Evolutionary conservation across 352 stramenopile genomes (phyloP).

Genomic region (Phytophthora idaei): DNA sequence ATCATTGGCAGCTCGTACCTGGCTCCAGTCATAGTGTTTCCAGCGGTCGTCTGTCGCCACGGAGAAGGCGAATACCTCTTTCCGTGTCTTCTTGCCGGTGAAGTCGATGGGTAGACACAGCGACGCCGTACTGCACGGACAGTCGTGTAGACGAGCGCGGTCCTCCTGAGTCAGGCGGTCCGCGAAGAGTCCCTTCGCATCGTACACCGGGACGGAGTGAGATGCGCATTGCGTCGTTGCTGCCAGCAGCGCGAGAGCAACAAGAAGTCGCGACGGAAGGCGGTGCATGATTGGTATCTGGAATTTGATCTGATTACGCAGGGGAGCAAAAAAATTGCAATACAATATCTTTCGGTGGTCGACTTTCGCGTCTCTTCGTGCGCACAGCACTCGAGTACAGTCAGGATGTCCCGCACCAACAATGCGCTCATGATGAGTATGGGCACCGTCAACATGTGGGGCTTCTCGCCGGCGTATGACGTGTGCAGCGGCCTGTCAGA

Average conservation of each 20-base stretch:
- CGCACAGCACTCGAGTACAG: neutral
- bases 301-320: slow-evolving; percentile 13
- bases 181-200: slow-evolving; percentile 13
- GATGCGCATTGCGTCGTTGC: slow-evolving; percentile 5
- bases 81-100: slow-evolving; percentile 25
- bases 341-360: slow-evolving; percentile 28
- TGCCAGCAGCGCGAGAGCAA: slow-evolving; percentile 20
- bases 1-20: slow-evolving; percentile 27
- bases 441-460: slow-evolving; percentile 88
- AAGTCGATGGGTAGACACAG: slow-evolving; percentile 67
- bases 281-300: neutral
- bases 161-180: slow-evolving; percentile 42
- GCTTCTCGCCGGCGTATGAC: slow-evolving; percentile 83
- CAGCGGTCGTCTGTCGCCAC: slow-evolving; percentile 62
- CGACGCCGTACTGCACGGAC: slow-evolving; percentile 48
- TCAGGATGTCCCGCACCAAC: slow-evolving; percentile 54
- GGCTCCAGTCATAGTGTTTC: slow-evolving; percentile 82
- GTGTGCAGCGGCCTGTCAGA: slow-evolving; percentile 33
- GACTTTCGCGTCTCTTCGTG: slow-evolving; percentile 21
- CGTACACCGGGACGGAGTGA: slow-evolving; percentile 26
- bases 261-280: neutral
- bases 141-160: slow-evolving; percentile 39
- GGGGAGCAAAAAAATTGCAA: slow-evolving; percentile 7
- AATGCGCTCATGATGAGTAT: slow-evolving; percentile 76
- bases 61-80: slow-evolving; percentile 85